Conservation (phyloP, 257 asterid species). For the Eustoma russellianum region DNA sequence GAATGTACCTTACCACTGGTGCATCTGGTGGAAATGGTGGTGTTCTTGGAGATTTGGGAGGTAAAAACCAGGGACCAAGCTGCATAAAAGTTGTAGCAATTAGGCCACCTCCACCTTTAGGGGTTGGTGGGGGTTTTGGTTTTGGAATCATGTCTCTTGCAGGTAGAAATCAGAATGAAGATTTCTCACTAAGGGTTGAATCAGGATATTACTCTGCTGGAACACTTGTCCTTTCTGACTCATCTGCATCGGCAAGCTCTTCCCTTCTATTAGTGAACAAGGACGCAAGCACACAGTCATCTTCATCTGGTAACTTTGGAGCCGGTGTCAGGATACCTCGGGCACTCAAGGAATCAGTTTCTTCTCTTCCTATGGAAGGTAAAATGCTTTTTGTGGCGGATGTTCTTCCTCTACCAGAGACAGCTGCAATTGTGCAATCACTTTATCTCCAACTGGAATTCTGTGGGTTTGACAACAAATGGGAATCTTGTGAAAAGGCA, state of each 20-base stretch:
- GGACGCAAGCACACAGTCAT: slow-evolving; percentile 65
- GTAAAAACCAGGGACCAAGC: slow-evolving; percentile 53
- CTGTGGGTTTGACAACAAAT: slow-evolving; percentile 48
- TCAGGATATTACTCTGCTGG: slow-evolving; percentile 82
- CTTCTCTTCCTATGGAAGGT: slow-evolving; percentile 85
- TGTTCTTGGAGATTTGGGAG: slow-evolving; percentile 53
- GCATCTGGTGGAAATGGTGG: slow-evolving; percentile 68
- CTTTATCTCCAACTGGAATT: slow-evolving; percentile 70
- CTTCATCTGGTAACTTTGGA: slow-evolving; percentile 55
- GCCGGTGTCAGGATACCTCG: slow-evolving; percentile 68
- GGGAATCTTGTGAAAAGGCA: slow-evolving; percentile 65
- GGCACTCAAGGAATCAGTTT: slow-evolving; percentile 77
- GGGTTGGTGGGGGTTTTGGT: slow-evolving; percentile 71
- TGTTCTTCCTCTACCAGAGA: slow-evolving; percentile 70
- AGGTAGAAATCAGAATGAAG: slow-evolving; percentile 84
- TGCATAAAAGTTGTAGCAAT: slow-evolving; percentile 93
- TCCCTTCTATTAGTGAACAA: slow-evolving; percentile 76
- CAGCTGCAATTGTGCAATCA: slow-evolving; percentile 69
- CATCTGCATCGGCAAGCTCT: slow-evolving; percentile 74
- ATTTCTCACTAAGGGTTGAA: slow-evolving; percentile 77
- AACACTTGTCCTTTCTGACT: slow-evolving; percentile 77
- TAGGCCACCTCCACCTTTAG: slow-evolving; percentile 92
- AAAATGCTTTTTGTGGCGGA: slow-evolving; percentile 91
- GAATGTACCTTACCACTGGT: slow-evolving; percentile 91
- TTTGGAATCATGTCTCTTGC: slow-evolving; percentile 75